Evolutionary conservation across 2,329 filamentous ascomycete genomes (phyloP).

Genomic region (Niveomyces coronatus): DNA sequence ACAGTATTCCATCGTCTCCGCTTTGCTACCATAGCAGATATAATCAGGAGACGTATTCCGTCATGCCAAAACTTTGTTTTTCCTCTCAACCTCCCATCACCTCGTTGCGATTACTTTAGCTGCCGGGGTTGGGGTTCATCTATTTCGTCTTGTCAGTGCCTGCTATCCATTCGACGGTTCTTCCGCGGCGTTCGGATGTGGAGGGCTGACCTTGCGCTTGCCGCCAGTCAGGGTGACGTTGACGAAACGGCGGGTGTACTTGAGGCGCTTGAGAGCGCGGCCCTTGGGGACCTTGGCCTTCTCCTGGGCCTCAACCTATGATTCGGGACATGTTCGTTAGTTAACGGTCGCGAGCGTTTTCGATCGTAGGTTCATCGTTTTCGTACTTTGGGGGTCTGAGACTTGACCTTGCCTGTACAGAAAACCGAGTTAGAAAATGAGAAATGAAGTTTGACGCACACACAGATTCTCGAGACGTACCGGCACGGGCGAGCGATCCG

Average conservation of each 20-base stretch:
- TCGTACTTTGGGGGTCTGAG: constrained; percentile 82
- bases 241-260: constrained; percentile 95
- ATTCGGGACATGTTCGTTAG: constrained; percentile 19
- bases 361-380: constrained; percentile 13
- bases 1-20: constrained; percentile 26
- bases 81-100: constrained; percentile 18
- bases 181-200: neutral
- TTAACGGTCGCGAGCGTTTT: constrained; percentile 18
- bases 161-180: neutral
- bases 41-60: constrained; percentile 22
- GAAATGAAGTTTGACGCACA: constrained; percentile 9
- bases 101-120: constrained; percentile 35
- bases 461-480: constrained; percentile 23
- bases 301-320: constrained; percentile 77
- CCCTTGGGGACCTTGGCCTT: constrained; percentile 97
- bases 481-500: constrained; percentile 85
- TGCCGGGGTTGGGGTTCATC: constrained; percentile 83
- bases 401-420: constrained; percentile 99
- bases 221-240: constrained; percentile 96
- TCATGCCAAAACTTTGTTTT: constrained; percentile 20
- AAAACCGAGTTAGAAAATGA: constrained; percentile 47
- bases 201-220: constrained; percentile 79
- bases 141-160: constrained; percentile 20
- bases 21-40: constrained; percentile 22
- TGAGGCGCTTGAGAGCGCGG: constrained; percentile 92